Evolutionary conservation across 2,329 filamentous ascomycete species (phyloP), one percentile per base, ranked within the genome.

Genomic region (Akanthomyces uredinophilus): DNA sequence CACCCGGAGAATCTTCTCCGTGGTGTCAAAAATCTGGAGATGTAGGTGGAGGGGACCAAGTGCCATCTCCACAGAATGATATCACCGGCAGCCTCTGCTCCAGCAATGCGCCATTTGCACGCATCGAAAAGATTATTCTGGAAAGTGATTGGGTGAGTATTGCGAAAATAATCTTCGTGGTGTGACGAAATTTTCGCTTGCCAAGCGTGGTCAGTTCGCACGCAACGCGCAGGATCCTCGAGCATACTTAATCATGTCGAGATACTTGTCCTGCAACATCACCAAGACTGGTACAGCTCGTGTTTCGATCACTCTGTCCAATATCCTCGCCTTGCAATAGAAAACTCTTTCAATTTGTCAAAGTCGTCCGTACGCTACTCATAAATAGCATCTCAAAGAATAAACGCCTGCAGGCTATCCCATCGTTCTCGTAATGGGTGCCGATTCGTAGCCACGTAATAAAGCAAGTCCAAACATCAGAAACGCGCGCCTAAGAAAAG

Each of bases 31-130:
- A 39, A 53, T 53, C 51, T 54, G 51, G 35, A 54, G 51, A 41
- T 52, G 24, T n/a, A 51, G 32, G 35, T 35, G 50, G 27, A 37
- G 51, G 44, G 51, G 44, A 16, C 22, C 44, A 27, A 47, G 35
- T 20, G 20, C 20, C 35, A 41, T 54, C 51, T 43, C 51, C 51
- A 54, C 51, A 54, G 13, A 54, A 54, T 54, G 51, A 54, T 43
- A 54, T 54, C 51, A 54, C 49, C 18, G 3, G 16, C 49, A 27
- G 7, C 32, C 2, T 35, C 11, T 35, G 32, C n/a, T 47, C 41
- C 16, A 16, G 20, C 7, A 24, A 7, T 47, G 44, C 44, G 29
- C n/a, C 49, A 52, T 29, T 22, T 6, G 29, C n/a, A 35, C 27
- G n/a, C n/a, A 52, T n/a, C n/a, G 27, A 4, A 52, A 2, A 37